A percentile compares a stretch with the other conserved stretches of the same genome.
Evolutionary conservation across 768 basidiomycete genomes (phyloP).

Genomic region (Pisolithus marmoratus): DNA sequence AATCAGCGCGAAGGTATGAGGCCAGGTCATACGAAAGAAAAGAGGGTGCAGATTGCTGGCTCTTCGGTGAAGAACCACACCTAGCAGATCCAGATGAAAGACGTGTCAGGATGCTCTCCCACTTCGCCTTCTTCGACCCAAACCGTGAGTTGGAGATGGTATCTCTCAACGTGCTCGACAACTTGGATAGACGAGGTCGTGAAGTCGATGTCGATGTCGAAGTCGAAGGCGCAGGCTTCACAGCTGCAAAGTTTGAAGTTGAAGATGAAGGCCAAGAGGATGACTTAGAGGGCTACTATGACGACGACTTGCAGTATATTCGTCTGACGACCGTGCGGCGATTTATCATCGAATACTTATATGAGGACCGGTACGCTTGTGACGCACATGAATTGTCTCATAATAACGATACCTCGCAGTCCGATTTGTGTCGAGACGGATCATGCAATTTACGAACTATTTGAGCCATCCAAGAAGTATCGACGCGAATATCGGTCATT

Average conservation of each 20-base stretch:
- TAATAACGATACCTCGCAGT: slow-evolving; percentile 28
- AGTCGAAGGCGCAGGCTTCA: slow-evolving; percentile 54
- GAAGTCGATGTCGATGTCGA: slow-evolving; percentile 34
- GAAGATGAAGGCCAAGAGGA: slow-evolving; percentile 64
- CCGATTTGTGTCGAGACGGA: slow-evolving; percentile 62
- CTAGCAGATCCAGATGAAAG: slow-evolving; percentile 35
- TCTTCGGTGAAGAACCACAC: slow-evolving; percentile 39
- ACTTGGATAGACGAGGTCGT: slow-evolving; percentile 22
- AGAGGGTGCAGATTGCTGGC: slow-evolving; percentile 32
- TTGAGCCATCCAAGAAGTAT: slow-evolving; percentile 43
- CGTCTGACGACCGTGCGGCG: slow-evolving; percentile 42
- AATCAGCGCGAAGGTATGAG: slow-evolving; percentile 36
- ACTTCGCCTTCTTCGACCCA: slow-evolving; percentile 60
- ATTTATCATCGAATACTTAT: slow-evolving; percentile 47
- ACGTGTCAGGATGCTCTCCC: slow-evolving; percentile 51
- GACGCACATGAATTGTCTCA: not conserved
- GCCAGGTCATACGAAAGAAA: slow-evolving; percentile 24
- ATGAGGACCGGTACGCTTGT: slow-evolving; percentile 43
- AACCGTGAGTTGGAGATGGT: slow-evolving; percentile 40
- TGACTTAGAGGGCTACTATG: slow-evolving; percentile 29
- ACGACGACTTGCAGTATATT: slow-evolving; percentile 34
- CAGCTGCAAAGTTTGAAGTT: slow-evolving; percentile 38
- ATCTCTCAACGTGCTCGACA: slow-evolving; percentile 42
- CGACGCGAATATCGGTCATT: slow-evolving; percentile 38
- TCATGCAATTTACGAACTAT: slow-evolving; percentile 58